Percentiles rank a stretch among this genome's conserved stretches.
Evolutionary conservation across 345 rosid genomes (phyloP).

Genomic region (Citrus reticulata): DNA sequence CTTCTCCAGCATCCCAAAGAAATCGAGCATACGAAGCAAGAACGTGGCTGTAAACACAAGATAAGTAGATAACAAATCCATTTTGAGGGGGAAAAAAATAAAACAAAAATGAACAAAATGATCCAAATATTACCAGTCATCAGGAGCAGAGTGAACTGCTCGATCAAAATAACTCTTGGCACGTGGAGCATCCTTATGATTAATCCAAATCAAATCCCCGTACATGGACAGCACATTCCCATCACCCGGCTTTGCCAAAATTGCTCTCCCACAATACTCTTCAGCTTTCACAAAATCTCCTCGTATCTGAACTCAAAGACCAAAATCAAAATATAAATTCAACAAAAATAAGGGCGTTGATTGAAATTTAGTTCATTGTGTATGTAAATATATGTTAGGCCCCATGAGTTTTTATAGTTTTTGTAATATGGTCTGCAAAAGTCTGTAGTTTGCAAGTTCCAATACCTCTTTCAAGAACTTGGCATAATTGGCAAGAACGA

Average conservation of each 20-base stretch:
- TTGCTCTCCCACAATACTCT: constrained; percentile 45
- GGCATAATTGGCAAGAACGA: constrained; percentile 52
- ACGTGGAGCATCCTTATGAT: constrained; percentile 39
- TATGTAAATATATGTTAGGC: not conserved
- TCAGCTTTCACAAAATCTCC: constrained; percentile 40
- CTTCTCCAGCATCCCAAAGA: constrained; percentile 42
- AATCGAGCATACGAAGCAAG: constrained; percentile 48
- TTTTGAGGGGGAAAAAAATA: not conserved
- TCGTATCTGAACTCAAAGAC: constrained; percentile 22
- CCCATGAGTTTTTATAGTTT: not conserved
- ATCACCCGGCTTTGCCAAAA: constrained; percentile 32
- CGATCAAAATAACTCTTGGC: constrained; percentile 44
- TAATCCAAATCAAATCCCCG: constrained; percentile 50
- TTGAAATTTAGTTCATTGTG: not conserved
- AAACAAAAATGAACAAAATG: not conserved
- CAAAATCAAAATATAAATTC: not conserved
- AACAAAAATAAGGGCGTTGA: not conserved
- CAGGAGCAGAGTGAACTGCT: constrained; percentile 47
- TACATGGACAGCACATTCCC: constrained; percentile 49
- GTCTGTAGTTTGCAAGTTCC: not conserved
- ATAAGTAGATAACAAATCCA: not conserved
- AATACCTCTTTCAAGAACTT: constrained; percentile 53
- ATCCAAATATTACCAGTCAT: constrained; percentile 31
- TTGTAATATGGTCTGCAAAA: not conserved
- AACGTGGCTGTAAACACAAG: constrained; percentile 32